Conservation (phyloP, 2,329 filamentous ascomycete genomes). For the Tolypocladium pustulatum region DNA sequence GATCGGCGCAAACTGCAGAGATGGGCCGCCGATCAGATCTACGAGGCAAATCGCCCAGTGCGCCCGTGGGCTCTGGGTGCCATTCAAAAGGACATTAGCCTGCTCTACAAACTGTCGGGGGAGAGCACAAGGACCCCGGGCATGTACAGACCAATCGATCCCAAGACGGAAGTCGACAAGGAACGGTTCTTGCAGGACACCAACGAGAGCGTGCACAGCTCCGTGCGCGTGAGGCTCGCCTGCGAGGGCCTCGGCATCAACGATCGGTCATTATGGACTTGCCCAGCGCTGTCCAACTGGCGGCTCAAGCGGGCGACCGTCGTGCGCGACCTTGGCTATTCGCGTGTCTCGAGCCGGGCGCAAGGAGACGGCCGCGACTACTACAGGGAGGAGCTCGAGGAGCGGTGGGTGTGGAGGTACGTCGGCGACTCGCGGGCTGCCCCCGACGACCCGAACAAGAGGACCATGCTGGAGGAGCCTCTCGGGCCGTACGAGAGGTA, state of each 20-base stretch:
- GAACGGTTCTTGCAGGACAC: slow-evolving; percentile 36
- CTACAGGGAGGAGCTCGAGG: slow-evolving; percentile 14
- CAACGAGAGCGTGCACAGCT: slow-evolving; percentile 44
- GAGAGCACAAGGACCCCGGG: slow-evolving; percentile 34
- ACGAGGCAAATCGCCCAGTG: slow-evolving; percentile 33
- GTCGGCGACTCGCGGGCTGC: slow-evolving; percentile 30
- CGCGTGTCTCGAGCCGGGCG: not conserved
- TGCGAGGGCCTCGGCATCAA: slow-evolving; percentile 38
- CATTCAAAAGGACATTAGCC: slow-evolving; percentile 26
- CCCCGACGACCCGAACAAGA: slow-evolving; percentile 25
- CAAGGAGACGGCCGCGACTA: slow-evolving; percentile 5
- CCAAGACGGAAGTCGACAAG: slow-evolving; percentile 23
- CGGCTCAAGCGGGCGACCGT: slow-evolving; percentile 23
- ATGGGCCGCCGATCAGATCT: slow-evolving; percentile 41
- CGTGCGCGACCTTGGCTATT: not conserved
- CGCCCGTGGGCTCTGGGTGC: slow-evolving; percentile 37
- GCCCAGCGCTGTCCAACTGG: slow-evolving; percentile 34
- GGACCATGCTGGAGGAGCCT: slow-evolving; percentile 40
- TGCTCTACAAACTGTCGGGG: slow-evolving; percentile 34
- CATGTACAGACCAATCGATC: slow-evolving; percentile 33
- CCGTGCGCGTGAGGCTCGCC: slow-evolving; percentile 41
- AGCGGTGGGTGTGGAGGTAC: slow-evolving; percentile 46
- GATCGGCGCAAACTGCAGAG: slow-evolving; percentile 5
- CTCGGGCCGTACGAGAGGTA: slow-evolving; percentile 42
- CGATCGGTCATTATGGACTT: slow-evolving; percentile 36